phyloP scores from a whole-genome alignment of 2,329 filamentous ascomycete species.

The Bipolaris sorokiniana region DNA sequence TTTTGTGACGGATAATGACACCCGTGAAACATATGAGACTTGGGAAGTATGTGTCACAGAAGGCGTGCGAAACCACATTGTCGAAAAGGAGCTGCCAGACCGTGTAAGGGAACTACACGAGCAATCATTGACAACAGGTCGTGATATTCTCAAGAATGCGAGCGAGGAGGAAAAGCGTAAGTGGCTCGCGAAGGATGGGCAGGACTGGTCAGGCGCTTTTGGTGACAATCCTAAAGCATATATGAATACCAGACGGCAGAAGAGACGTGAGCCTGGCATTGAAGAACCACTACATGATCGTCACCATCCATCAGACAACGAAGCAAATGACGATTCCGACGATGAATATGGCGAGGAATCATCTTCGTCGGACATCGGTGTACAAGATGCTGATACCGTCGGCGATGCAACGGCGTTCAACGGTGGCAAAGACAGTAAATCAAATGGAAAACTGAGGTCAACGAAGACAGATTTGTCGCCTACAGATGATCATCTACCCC shows the following conservation, averaged over 20 bases:
- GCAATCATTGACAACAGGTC: conserved; percentile 75
- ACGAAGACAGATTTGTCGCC: conserved; percentile 42
- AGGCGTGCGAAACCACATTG: conserved; percentile 75
- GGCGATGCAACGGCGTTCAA: conserved; percentile 32
- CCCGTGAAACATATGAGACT: conserved; percentile 89
- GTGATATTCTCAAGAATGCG: conserved; percentile 78
- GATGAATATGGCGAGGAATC: conserved; percentile 47
- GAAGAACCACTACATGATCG: conserved; percentile 61
- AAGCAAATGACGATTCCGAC: conserved; percentile 49
- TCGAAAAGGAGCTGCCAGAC: conserved; percentile 75
- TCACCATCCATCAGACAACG: conserved; percentile 53
- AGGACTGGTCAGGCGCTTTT: conserved; percentile 87
- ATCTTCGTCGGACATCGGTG: conserved; percentile 60
- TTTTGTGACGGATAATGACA: conserved; percentile 86
- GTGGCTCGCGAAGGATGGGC: conserved; percentile 80
- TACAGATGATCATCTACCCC: conserved; percentile 18
- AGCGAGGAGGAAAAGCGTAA: conserved; percentile 73
- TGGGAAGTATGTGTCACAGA: conserved; percentile 93
- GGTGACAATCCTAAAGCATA: conserved; percentile 73
- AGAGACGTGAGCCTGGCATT: conserved; percentile 62
- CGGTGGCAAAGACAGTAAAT: conserved; percentile 24
- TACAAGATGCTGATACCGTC: conserved; percentile 60
- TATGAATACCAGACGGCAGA: conserved; percentile 59
- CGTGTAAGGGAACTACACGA: conserved; percentile 79
- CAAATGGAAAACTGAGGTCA: conserved; percentile 31